Conservation (phyloP, 2,329 filamentous ascomycete species). For the Blastomyces gilchristii region DNA sequence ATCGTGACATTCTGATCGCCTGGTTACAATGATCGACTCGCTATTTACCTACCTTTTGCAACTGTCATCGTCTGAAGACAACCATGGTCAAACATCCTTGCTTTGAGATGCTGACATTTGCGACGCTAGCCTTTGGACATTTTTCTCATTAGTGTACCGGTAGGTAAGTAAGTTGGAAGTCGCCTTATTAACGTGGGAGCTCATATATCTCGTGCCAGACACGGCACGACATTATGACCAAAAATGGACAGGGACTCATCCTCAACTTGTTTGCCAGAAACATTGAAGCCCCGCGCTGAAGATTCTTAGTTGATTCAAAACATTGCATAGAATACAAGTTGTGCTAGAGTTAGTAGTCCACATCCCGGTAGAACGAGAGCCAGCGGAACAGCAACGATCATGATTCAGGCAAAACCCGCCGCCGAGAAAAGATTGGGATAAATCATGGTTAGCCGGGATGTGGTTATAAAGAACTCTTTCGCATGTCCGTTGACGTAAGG, state of each 20-base stretch:
- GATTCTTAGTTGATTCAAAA: not conserved
- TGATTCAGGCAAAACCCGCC: not conserved
- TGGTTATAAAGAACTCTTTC: not conserved
- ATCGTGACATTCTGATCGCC: not conserved
- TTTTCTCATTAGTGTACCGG: not conserved
- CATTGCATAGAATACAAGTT: not conserved
- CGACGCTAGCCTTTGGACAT: not conserved
- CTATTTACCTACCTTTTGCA: not conserved
- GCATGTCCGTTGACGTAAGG: not conserved
- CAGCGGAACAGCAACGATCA: not conserved
- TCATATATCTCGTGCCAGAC: not conserved
- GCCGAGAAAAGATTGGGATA: not conserved
- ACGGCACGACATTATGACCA: not conserved
- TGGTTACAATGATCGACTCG: not conserved
- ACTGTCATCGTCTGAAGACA: not conserved
- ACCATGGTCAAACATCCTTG: not conserved
- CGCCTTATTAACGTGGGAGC: not conserved
- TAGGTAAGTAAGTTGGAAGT: not conserved
- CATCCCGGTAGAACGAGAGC: not conserved
- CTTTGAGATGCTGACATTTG: not conserved
- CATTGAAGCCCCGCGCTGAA: not conserved
- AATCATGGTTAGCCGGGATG: not conserved
- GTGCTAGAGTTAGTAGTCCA: not conserved
- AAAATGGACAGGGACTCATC: not conserved
- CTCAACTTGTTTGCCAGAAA: not conserved